Base-by-base conservation (phyloP, 2,329 filamentous ascomycete species). In the Pseudogymnoascus destructans region DNA sequence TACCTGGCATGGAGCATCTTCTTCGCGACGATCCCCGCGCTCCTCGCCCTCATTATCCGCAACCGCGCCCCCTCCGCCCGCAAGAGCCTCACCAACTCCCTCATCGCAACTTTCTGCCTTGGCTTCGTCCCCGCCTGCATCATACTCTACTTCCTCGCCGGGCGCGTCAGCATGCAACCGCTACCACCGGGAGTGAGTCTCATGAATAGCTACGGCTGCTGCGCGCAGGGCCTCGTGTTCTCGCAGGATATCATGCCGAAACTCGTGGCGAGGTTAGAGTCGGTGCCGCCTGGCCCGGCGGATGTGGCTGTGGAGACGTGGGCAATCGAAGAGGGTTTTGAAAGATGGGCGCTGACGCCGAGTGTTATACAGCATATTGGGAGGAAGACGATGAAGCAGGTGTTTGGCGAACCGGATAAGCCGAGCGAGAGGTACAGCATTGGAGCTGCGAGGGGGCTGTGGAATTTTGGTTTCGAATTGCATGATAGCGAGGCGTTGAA, bases 141-240 rank as follows among this genome's bases (percentile, higher is more conserved):
- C 15, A 40, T 55, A 2, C 58, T 64, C 15, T 63, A 62, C 59
- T 63, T 63, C 56, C 35, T 54, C 25, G 30, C 59, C 35, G 62
- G 62, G 5, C 60, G 58, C 46, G 59, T 59, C 10, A 62, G 62
- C 8, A 54, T 63, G 30, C 30, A 62, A 9, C 61, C 58, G 13
- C 59, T 61, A 15, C 32, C 33, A 15, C 55, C 59, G 1, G 63
- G 61, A 19, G 66, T 71, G 0, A 66, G 68, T 5, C 66, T 70
- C 62, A 73, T 73, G 71, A 67, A 69, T 9, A 64, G 65, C 4
- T 73, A 72, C 40, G 71, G 71, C 0, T 73, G 71, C 60, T 73
- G 71, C 58, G 68, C 71, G 0, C 71, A 73, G 58, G 71, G 71
- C 0, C 61, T 72, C 1, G 66, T 72, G 2, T 71, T 71, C 35